Conservation (phyloP, 495 filamentous ascomycete genomes). For the Daldinia childiae region DNA sequence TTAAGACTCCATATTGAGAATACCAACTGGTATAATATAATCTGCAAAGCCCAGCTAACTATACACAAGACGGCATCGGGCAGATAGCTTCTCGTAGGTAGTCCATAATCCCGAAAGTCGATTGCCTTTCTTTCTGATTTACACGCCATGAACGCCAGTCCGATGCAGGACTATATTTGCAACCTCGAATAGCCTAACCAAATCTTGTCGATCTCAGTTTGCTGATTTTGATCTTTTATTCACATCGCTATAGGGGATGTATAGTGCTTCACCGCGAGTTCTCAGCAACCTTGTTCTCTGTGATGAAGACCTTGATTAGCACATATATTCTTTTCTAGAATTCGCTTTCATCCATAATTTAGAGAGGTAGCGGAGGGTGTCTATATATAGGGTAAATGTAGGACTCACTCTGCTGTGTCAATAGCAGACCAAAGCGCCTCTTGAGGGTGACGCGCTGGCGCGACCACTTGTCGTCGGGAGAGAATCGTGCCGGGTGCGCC, state of each 20-base stretch:
- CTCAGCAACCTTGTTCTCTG: conserved; percentile 49
- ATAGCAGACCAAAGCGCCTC: conserved; percentile 85
- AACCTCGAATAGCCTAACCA: not conserved
- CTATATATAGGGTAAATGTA: not conserved
- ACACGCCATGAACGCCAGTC: conserved; percentile 9
- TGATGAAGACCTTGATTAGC: conserved; percentile 3
- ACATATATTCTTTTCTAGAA: not conserved
- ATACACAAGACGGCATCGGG: not conserved
- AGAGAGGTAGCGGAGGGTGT: no score
- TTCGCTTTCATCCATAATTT: not conserved
- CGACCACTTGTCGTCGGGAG: conserved; percentile 97
- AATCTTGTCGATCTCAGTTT: not conserved
- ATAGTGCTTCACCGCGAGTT: conserved; percentile 22
- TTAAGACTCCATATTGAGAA: not conserved
- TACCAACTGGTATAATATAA: not conserved
- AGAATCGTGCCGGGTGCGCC: conserved; percentile 96
- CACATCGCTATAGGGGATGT: not conserved
- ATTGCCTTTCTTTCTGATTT: not conserved
- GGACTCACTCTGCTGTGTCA: conserved; percentile 82
- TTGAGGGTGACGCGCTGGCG: conserved; percentile 92
- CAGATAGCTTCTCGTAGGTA: not conserved
- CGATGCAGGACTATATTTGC: not conserved
- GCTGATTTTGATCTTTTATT: not conserved
- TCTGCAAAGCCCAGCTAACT: not conserved
- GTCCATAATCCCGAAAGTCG: not conserved